These are phyloP conservation scores for Arachnomyces sp. DNA, from an alignment of 2,329 filamentous ascomycete genomes.

Conservation along the genomic window DNA sequence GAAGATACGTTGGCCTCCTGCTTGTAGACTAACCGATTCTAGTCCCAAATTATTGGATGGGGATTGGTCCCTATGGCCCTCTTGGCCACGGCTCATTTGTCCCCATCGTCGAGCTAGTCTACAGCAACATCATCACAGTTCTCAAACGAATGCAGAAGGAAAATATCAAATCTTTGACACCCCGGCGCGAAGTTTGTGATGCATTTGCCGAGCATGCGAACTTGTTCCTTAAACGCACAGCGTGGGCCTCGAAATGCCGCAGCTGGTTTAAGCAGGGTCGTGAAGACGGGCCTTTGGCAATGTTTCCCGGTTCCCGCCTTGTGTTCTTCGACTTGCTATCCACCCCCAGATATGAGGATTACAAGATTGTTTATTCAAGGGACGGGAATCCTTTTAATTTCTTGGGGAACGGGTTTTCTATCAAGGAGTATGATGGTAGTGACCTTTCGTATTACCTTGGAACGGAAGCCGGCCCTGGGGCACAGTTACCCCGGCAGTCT, in stretches of 20 bases:
- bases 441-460: constrained; percentile 41
- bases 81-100: constrained; percentile 34
- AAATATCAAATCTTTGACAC: constrained; percentile 33
- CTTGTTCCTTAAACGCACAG: constrained; percentile 31
- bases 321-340: constrained; percentile 32
- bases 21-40: too few relatives aligned
- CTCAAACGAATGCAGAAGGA: constrained; percentile 35
- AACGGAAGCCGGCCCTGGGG: constrained; percentile 18
- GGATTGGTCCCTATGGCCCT: constrained; percentile 36
- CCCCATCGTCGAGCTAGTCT: constrained; percentile 34
- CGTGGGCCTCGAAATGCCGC: too few relatives aligned
- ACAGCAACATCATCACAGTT: constrained; percentile 31
- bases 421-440: constrained; percentile 39
- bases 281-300: too few relatives aligned
- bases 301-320: too few relatives aligned
- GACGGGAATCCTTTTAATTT: constrained; percentile 34
- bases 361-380: constrained; percentile 33
- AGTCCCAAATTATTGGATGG: constrained; percentile 36
- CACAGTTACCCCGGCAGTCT: background rate
- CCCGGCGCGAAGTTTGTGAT: constrained; percentile 21
- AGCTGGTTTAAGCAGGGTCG: too few relatives aligned
- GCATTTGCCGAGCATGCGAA: constrained; percentile 35
- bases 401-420: constrained; percentile 39
- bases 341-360: constrained; percentile 34
- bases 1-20: too few relatives aligned